Evolutionary conservation across 2,329 filamentous ascomycete genomes (phyloP).

Genomic region (Geoglossum cookeanum): DNA sequence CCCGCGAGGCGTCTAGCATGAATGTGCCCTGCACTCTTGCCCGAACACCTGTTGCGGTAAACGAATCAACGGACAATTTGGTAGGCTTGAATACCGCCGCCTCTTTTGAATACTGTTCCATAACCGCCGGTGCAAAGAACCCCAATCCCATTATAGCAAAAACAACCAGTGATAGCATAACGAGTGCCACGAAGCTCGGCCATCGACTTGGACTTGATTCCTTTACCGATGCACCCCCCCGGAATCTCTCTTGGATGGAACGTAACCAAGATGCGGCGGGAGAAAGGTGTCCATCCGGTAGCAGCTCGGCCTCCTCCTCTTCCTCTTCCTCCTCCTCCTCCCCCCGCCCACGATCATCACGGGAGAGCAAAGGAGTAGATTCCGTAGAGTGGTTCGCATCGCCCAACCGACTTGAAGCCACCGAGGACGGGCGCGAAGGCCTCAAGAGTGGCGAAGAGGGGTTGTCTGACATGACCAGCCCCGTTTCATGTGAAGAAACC

Average conservation of each 20-base stretch:
- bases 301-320: neutral
- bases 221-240: conserved; percentile 9
- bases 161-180: conserved; percentile 40
- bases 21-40: conserved; percentile 71
- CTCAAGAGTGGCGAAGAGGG: conserved; percentile 14
- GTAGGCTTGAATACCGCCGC: conserved; percentile 68
- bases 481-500: neutral
- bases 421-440: conserved; percentile 5
- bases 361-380: conserved; percentile 18
- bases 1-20: conserved; percentile 56
- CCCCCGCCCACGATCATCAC: neutral
- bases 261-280: conserved; percentile 19
- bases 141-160: conserved; percentile 55
- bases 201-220: conserved; percentile 33
- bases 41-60: conserved; percentile 59
- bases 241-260: conserved; percentile 16
- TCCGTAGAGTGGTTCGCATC: conserved; percentile 13
- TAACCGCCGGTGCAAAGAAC: conserved; percentile 61
- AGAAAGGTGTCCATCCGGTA: neutral
- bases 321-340: neutral
- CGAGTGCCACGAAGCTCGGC: conserved; percentile 60
- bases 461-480: conserved; percentile 15
- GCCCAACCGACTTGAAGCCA: conserved; percentile 9
- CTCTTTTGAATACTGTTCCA: conserved; percentile 73
- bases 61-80: conserved; percentile 65